A percentile compares a stretch with the other conserved stretches of the same genome.
These are phyloP conservation scores for Aspergillus phoenicis DNA, from an alignment of 2,329 filamentous ascomycete genomes.

Conservation along the genomic window DNA sequence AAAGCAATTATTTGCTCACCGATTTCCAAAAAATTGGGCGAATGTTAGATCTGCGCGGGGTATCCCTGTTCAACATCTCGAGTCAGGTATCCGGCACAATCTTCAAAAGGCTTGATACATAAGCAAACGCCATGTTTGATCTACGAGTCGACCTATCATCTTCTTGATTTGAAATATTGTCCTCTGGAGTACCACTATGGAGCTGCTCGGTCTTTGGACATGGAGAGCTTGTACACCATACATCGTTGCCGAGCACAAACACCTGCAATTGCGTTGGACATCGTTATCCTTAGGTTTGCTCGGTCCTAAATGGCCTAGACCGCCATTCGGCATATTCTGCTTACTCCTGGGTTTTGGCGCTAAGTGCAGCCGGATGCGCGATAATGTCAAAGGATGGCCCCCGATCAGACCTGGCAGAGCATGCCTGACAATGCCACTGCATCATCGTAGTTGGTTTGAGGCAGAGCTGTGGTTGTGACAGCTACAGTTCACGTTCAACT, in stretches of 20 bases:
- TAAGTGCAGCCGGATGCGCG: no score
- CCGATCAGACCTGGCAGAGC: background rate
- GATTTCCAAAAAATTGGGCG: no score
- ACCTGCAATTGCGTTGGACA: no score
- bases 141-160: background rate
- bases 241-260: no score
- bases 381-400: no score
- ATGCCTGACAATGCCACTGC: background rate
- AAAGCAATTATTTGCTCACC: background rate
- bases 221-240: no score
- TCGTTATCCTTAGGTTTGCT: background rate
- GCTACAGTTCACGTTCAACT: background rate
- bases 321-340: background rate
- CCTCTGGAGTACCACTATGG: background rate
- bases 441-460: background rate
- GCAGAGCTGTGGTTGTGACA: background rate
- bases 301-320: background rate
- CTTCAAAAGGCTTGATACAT: background rate
- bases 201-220: background rate
- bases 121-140: background rate
- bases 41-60: no score
- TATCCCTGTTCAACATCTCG: no score
- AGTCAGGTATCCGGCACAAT: background rate
- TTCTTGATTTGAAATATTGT: background rate
- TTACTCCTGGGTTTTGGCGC: background rate